A percentile compares a stretch with the other conserved stretches of the same genome.
These are phyloP conservation scores for Auricularia auricula-judae DNA, from an alignment of 768 basidiomycete species.

Conservation along the genomic window DNA sequence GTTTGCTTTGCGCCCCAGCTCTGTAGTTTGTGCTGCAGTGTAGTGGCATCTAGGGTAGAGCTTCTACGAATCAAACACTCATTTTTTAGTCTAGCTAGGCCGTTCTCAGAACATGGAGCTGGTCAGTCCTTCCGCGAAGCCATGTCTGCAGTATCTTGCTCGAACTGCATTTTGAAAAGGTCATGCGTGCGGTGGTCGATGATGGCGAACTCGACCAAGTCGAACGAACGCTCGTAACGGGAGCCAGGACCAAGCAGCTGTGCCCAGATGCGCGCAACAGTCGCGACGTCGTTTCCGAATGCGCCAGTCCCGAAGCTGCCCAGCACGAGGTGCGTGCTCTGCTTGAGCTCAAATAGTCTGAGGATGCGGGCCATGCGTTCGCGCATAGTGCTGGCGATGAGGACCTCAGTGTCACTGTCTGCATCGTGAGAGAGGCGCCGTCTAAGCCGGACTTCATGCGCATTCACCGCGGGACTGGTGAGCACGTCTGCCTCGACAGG, in stretches of 20 bases:
- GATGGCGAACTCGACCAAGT: conserved; percentile 57
- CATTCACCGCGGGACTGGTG: conserved; percentile 69
- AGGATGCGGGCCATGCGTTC: conserved; percentile 64
- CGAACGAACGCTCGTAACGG: conserved; percentile 48
- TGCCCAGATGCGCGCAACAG: conserved; percentile 54
- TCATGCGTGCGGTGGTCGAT: conserved; percentile 38
- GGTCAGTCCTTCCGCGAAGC: no score
- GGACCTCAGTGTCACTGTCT: conserved; percentile 17
- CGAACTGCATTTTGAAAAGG: conserved; percentile 28
- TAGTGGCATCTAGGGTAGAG: background rate
- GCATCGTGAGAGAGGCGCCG: conserved; percentile 10
- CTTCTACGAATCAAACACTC: background rate
- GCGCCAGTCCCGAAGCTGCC: conserved; percentile 75
- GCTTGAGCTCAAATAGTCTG: conserved; percentile 50
- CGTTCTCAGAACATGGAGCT: no score
- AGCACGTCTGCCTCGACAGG: conserved; percentile 56
- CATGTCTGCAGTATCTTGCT: conserved; percentile 5
- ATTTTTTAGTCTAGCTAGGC: background rate
- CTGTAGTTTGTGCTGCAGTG: no score
- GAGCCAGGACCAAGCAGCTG: conserved; percentile 42
- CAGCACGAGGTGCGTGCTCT: conserved; percentile 48
- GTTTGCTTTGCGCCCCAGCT: no score
- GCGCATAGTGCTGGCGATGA: conserved; percentile 47
- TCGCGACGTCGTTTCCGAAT: conserved; percentile 50
- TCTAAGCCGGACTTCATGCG: conserved; percentile 32